phyloP scores from a whole-genome alignment of 176 grass and related monocot species.

The Pontederia paniculata region DNA sequence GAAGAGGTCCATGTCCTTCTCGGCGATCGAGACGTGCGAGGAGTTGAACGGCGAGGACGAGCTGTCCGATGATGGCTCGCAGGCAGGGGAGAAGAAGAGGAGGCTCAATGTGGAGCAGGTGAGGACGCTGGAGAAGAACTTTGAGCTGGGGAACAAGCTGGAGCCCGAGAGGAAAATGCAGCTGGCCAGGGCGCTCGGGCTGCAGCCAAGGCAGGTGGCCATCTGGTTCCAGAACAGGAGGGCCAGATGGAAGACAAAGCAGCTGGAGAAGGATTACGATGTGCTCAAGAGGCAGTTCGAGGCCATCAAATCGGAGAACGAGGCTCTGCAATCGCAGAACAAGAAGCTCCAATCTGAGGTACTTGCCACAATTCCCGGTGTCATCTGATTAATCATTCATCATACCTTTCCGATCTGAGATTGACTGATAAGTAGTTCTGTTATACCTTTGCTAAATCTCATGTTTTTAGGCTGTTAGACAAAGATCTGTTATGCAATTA shows the following conservation, averaged over 20 bases:
- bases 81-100: slow-evolving; percentile 82
- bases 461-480: no score
- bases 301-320: slow-evolving; percentile 4
- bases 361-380: background rate
- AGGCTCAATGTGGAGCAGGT: slow-evolving; percentile 95
- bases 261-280: slow-evolving; percentile 9
- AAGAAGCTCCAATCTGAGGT: slow-evolving; percentile 7
- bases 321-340: background rate
- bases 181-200: background rate
- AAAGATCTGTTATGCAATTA: background rate
- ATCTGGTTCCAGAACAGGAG: slow-evolving; percentile 14
- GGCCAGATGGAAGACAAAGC: slow-evolving; percentile 9
- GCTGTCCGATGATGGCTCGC: slow-evolving; percentile 65
- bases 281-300: background rate
- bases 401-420: no score
- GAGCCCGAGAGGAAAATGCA: slow-evolving; percentile 12
- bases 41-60: slow-evolving; percentile 59
- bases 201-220: slow-evolving; percentile 6
- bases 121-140: slow-evolving; percentile 29
- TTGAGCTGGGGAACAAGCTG: slow-evolving; percentile 15
- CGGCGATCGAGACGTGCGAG: slow-evolving; percentile 8
- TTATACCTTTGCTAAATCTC: no score
- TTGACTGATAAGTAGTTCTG: no score
- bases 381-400: no score
- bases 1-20: slow-evolving; percentile 64